Percentiles rank a stretch among this genome's conserved stretches.
phyloP scores from a whole-genome alignment of 1,139 yeast species.

The Taiozyma sp. region DNA sequence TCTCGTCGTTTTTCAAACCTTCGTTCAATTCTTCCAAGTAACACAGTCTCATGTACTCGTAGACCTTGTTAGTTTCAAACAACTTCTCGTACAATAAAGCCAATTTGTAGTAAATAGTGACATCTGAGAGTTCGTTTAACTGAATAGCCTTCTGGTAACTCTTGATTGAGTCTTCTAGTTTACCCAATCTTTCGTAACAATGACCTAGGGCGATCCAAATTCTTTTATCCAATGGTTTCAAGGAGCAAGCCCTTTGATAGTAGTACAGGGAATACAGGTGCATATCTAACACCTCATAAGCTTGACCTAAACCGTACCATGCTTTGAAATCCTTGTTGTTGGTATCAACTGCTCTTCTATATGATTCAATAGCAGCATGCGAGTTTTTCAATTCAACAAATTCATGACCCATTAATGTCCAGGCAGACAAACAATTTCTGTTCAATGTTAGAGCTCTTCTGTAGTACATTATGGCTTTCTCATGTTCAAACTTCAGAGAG shows the following conservation, averaged over 20 bases:
- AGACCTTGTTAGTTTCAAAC: conserved; percentile 48
- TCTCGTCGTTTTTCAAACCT: conserved; percentile 65
- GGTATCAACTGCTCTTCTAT: conserved; percentile 84
- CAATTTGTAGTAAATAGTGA: conserved; percentile 54
- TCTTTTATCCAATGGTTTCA: conserved; percentile 84
- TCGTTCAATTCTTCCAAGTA: conserved; percentile 60
- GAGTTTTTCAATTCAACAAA: conserved; percentile 94
- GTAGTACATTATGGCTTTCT: conserved; percentile 89
- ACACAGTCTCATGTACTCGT: conserved; percentile 66
- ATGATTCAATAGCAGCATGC: conserved; percentile 96
- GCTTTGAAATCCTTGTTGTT: conserved; percentile 90
- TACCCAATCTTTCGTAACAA: conserved; percentile 78
- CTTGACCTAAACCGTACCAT: conserved; percentile 98
- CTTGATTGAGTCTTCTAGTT: conserved; percentile 35
- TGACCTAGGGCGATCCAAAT: conserved; percentile 97
- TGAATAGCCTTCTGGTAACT: conserved; percentile 45
- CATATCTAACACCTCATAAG: conserved; percentile 96
- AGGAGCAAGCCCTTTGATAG: conserved; percentile 83
- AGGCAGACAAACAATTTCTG: conserved; percentile 80
- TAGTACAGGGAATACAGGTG: conserved; percentile 88
- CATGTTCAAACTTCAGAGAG: conserved; percentile 89
- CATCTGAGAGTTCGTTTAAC: conserved; percentile 33
- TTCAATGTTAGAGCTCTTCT: conserved; percentile 82
- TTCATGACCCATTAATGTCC: conserved; percentile 99
- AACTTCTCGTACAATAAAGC: conserved; percentile 63